These are phyloP conservation scores for Auriculariales sp. DNA, from an alignment of 768 basidiomycete genomes.

Conservation along the genomic window DNA sequence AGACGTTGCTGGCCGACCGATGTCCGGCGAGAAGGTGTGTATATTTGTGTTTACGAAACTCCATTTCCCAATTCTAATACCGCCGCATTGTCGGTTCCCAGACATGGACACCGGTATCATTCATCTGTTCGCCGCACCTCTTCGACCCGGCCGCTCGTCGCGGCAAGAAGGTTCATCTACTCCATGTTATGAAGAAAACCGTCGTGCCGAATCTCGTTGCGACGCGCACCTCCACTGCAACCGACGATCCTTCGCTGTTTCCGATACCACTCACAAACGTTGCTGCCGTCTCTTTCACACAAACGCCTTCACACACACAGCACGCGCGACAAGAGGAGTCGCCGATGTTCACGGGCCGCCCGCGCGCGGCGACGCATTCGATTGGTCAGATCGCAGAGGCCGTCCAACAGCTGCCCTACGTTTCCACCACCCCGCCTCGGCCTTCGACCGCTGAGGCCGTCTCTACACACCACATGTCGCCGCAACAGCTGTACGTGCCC, in stretches of 20 bases:
- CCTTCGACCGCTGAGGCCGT: too few relatives aligned
- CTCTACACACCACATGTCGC: too few relatives aligned
- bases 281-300: neutral
- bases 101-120: conserved; percentile 53
- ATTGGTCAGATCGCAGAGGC: too few relatives aligned
- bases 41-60: neutral
- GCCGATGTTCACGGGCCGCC: neutral
- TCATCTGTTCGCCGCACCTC: conserved; percentile 58
- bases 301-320: neutral
- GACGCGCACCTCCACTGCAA: conserved; percentile 49
- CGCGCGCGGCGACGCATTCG: neutral
- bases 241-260: conserved; percentile 25
- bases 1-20: conserved; percentile 26
- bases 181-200: conserved; percentile 61
- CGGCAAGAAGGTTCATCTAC: conserved; percentile 49
- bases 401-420: too few relatives aligned
- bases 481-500: too few relatives aligned
- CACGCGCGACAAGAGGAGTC: neutral
- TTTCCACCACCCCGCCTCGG: too few relatives aligned
- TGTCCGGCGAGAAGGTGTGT: conserved; percentile 50
- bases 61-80: neutral
- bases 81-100: neutral
- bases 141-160: conserved; percentile 43
- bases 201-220: conserved; percentile 51
- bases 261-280: neutral